Evolutionary conservation across 2,329 filamentous ascomycete genomes (phyloP), one percentile per base, ranked within the genome.

Genomic region (Trichophyton schoenleinii): DNA sequence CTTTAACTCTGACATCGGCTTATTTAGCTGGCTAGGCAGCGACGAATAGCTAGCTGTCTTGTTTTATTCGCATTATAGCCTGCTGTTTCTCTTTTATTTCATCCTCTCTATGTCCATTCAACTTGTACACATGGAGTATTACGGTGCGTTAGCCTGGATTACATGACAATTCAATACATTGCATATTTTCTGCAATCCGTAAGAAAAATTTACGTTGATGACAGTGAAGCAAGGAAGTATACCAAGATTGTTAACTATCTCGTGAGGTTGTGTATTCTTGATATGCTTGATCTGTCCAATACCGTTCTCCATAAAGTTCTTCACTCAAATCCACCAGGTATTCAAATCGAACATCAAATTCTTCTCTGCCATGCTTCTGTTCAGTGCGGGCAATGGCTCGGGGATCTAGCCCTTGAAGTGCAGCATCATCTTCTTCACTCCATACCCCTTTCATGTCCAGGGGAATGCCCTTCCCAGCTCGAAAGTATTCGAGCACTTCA

Each of bases 371-470:
- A 67, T 80, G 78, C 64, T 80, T 80, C 52, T 71, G 63, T 58
- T 74, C 58, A 28, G 78, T 65, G 41, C 67, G 67, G 42, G 72
- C 63, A 22, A 78, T 69, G 1, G 63, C 67, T 18, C 70, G 69
- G 28, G 64, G 66, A 64, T 78, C 69, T 2, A 46, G 52, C 7
- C 70, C 71, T 42, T 72, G 65, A 36, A 79, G 60, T 22, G 67
- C 67, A 34, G 68, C 63, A 61, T 80, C 78, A 61, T 80, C 78
- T 44, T 73, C 69, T 8, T 70, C 63, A 5, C 78, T 79, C 78
- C 78, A 80, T 18, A 79, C 74, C 3, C 78, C 78, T 15, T 64
- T 71, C 60, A 75, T 71, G 59, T 77, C 63, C 11, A 67, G 60
- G 0, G 78, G 78, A 20, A 79, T 71, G 1, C 64, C 66, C 15